Base-by-base conservation (phyloP, 768 basidiomycete genomes). In the Phylloporus sp. region DNA sequence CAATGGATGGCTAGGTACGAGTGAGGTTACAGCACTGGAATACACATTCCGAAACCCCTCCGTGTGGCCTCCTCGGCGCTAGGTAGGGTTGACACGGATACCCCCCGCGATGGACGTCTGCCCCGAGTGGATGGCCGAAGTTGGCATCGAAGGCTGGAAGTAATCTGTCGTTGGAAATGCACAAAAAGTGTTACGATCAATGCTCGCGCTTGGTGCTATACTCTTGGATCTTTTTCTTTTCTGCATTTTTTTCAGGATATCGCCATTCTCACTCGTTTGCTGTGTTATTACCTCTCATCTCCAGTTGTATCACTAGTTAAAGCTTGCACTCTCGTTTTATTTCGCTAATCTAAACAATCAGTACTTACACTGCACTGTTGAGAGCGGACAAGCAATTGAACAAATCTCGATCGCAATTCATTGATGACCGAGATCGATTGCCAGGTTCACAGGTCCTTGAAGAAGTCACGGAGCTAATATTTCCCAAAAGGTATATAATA, bases 61-160 rank as follows among this genome's bases (percentile, higher is more conserved):
- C 26, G 11, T 4, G 31, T 0, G 18, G 11, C 6, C 12, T 22
- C 41, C 11, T n/a, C 22, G 0, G 22, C 18, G 1, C 18, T 6
- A 24, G 22, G 10, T 4, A 5, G 2, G 20, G 6, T 32, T 22
- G 38, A 53, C 10, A 2, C 6, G 7, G 18, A 5, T 18, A 43
- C 39, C 0, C 28, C 28, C 6, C 55, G 28, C 12, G 53, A 58
- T 2, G 61, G 53, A n/a, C 60, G 58, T 45, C 5, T 62, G 55
- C 12, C 53, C 61, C n/a, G 61, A 62, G 8, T 62, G 61, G 61
- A 63, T 63, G 61, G 42, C 41, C 41, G 49, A 62, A 27, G 35
- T 29, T 10, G 44, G 58, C 1, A 16, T 46, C 42, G 56, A 55
- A 5, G 59, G 60, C 2, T 60, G 61, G 61, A 45, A 56, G 10